A percentile compares a stretch with the other conserved stretches of the same genome.
phyloP scores from a whole-genome alignment of 1,284 basidiomycete genomes.

The Ceratobasidium sp. region DNA sequence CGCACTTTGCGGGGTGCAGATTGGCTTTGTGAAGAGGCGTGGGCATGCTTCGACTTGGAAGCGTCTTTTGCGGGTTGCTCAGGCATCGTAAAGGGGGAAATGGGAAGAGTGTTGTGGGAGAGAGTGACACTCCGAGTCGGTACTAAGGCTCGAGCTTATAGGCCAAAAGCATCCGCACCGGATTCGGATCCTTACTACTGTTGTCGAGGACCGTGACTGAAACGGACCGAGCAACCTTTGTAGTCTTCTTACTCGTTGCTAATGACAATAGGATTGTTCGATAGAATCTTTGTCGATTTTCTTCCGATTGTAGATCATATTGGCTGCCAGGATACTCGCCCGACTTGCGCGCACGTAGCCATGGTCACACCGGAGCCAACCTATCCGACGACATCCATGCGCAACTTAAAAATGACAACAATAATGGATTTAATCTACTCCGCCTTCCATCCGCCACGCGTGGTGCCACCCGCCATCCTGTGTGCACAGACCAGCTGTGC shows the following conservation, averaged over 20 bases:
- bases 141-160: slow-evolving; percentile 32
- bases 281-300: slow-evolving; percentile 11
- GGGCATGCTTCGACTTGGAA: slow-evolving; percentile 64
- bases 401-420: too few species aligned
- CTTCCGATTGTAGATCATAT: slow-evolving; percentile 9
- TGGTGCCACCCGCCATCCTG: background rate
- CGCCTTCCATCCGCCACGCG: too few species aligned
- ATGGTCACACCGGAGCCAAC: background rate
- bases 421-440: too few species aligned
- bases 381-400: background rate
- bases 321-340: slow-evolving; percentile 1
- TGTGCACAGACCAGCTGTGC: slow-evolving; percentile 19
- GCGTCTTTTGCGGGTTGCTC: slow-evolving; percentile 31
- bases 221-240: slow-evolving; percentile 35
- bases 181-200: slow-evolving; percentile 38
- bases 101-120: slow-evolving; percentile 4
- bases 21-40: slow-evolving; percentile 63
- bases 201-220: slow-evolving; percentile 36
- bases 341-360: background rate
- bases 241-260: slow-evolving; percentile 33
- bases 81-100: slow-evolving; percentile 13
- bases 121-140: slow-evolving; percentile 2
- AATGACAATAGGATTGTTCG: slow-evolving; percentile 25
- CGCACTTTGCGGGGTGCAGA: slow-evolving; percentile 85
- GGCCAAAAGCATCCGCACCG: slow-evolving; percentile 35